A percentile compares a stretch with the other conserved stretches of the same genome.
Evolutionary conservation across 495 filamentous ascomycete genomes (phyloP).

Genomic region (Xylaria longipes): DNA sequence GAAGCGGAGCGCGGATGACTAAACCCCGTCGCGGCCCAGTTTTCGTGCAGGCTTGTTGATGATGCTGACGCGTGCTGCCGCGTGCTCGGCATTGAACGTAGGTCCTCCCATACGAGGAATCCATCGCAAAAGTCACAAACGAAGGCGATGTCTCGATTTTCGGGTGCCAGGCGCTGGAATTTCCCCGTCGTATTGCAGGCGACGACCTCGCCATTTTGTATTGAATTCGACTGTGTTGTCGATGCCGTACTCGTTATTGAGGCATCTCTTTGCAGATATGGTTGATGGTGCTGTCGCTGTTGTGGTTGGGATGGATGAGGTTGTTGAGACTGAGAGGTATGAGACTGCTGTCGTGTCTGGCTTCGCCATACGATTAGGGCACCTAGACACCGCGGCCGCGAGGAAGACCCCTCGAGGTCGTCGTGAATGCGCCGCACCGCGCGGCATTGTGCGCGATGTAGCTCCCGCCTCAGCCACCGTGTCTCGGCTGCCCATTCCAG

Average conservation of each 20-base stretch:
- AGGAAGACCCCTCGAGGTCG: conserved; percentile 37
- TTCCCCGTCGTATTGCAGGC: conserved; percentile 27
- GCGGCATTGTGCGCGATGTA: conserved; percentile 57
- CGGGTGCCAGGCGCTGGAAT: conserved; percentile 46
- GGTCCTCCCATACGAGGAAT: conserved; percentile 54
- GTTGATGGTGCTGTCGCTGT: conserved; percentile 6
- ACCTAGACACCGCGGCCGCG: conserved; percentile 47
- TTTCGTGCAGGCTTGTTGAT: conserved; percentile 21
- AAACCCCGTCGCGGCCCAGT: conserved; percentile 27
- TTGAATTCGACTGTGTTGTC: background rate
- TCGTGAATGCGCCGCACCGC: conserved; percentile 53
- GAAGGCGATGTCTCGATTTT: conserved; percentile 49
- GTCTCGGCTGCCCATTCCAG: conserved; percentile 53
- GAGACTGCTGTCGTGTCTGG: conserved; percentile 32
- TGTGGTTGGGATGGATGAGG: background rate
- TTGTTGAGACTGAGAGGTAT: background rate
- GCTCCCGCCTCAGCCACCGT: conserved; percentile 41
- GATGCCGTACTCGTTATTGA: background rate
- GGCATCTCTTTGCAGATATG: background rate
- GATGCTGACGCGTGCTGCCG: conserved; percentile 31
- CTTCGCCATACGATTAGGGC: conserved; percentile 52
- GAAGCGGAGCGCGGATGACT: conserved; percentile 3
- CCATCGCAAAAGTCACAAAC: conserved; percentile 60
- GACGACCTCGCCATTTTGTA: conserved; percentile 16
- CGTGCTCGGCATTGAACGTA: conserved; percentile 48